Conservation (phyloP, 768 basidiomycete genomes). For the Suillus cothurnatus region DNA sequence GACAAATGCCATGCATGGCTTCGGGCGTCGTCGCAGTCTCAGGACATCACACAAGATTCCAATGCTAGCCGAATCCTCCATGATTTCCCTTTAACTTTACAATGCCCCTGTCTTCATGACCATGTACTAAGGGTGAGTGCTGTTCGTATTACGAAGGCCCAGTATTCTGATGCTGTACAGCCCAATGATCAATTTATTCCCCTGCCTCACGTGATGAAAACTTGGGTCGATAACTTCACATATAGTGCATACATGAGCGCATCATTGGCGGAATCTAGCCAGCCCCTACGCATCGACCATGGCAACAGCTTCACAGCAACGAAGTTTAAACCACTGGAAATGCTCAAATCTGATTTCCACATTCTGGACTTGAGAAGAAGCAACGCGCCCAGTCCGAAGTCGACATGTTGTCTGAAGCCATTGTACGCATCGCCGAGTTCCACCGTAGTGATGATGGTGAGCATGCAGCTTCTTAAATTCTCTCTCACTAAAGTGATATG, state of each 20-base stretch:
- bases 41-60: no score
- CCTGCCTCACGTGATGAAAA: neutral
- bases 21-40: neutral
- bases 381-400: constrained; percentile 1
- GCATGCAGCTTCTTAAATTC: neutral
- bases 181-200: neutral
- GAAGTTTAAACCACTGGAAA: neutral
- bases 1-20: constrained; percentile 1
- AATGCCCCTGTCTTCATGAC: no score
- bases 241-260: neutral
- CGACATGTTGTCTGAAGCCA: neutral
- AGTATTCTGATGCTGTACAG: neutral
- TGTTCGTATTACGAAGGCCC: neutral
- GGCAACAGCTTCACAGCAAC: neutral
- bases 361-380: constrained; percentile 4
- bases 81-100: no score
- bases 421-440: neutral
- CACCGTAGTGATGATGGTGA: neutral
- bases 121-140: neutral
- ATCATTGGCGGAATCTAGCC: neutral
- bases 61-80: no score
- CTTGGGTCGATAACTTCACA: neutral
- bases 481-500: neutral
- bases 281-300: neutral
- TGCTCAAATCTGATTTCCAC: neutral